Percentiles rank a stretch among this genome's conserved stretches.
phyloP scores from a whole-genome alignment of 106 monocot genomes.

The Apostasia ramifera region DNA sequence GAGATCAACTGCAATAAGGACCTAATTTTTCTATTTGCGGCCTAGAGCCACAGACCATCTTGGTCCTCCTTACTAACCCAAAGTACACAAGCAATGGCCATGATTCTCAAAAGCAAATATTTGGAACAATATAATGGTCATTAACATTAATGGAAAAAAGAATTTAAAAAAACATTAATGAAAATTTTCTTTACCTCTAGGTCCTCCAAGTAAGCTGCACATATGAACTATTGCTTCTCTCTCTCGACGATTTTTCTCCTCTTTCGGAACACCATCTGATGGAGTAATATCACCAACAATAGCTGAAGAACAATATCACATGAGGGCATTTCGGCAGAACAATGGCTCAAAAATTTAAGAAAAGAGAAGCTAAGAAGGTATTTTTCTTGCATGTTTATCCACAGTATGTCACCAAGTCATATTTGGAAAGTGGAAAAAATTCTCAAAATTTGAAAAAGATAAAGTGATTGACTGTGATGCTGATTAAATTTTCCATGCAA shows the following conservation, averaged over 20 bases:
- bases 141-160: not conserved
- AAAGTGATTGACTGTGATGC: not conserved
- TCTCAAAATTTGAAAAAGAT: not conserved
- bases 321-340: not conserved
- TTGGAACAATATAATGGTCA: not conserved
- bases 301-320: conserved; percentile 33
- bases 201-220: conserved; percentile 81
- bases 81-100: not conserved
- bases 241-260: conserved; percentile 84
- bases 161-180: not conserved
- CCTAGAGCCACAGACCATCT: too few relatives aligned
- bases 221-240: conserved; percentile 80
- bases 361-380: not conserved
- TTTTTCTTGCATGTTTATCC: not conserved
- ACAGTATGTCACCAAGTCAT: not conserved
- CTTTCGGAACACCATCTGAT: conserved; percentile 74
- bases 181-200: conserved; percentile 51
- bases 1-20: too few relatives aligned
- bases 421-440: not conserved
- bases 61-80: not conserved
- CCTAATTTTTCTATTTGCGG: too few relatives aligned
- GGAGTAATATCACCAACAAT: conserved; percentile 98
- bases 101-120: not conserved
- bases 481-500: not conserved
- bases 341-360: not conserved